Percentiles rank a stretch among this genome's conserved stretches.
Conservation (phyloP, 805 yeast species). For the Schizosaccharomyces cryophilus region DNA sequence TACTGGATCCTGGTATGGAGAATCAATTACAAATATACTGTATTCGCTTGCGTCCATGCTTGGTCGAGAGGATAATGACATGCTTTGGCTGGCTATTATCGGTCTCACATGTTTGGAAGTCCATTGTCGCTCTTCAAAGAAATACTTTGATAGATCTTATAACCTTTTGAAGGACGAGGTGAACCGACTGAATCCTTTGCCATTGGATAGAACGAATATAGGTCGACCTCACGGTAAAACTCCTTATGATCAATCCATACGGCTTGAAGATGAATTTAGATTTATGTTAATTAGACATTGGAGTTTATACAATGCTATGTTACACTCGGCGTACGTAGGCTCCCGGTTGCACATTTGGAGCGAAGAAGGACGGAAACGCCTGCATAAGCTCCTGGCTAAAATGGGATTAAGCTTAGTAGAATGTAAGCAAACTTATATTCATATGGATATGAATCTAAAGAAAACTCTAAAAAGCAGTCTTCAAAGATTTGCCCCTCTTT, state of each 20-base stretch:
- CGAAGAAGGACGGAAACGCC: slow-evolving; percentile 63
- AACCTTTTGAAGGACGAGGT: slow-evolving; percentile 71
- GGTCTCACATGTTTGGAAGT: slow-evolving; percentile 67
- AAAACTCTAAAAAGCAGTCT: slow-evolving; percentile 46
- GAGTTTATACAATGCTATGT: slow-evolving; percentile 74
- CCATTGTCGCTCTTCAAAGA: slow-evolving; percentile 30
- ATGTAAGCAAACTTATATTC: slow-evolving; percentile 83
- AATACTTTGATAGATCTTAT: slow-evolving; percentile 40
- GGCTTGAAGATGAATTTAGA: slow-evolving; percentile 61
- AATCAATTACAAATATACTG: slow-evolving; percentile 54
- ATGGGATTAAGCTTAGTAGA: slow-evolving; percentile 82
- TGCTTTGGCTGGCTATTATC: slow-evolving; percentile 66
- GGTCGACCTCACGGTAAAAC: slow-evolving; percentile 7
- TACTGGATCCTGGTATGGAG: slow-evolving; percentile 54
- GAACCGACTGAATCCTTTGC: slow-evolving; percentile 28
- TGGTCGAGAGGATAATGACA: slow-evolving; percentile 49
- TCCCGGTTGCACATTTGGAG: slow-evolving; percentile 75
- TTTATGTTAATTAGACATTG: slow-evolving; percentile 74
- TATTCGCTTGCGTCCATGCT: slow-evolving; percentile 58
- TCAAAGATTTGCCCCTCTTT: slow-evolving; percentile 40
- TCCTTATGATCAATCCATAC: slow-evolving; percentile 18
- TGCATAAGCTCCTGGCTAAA: slow-evolving; percentile 79
- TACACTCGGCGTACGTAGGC: slow-evolving; percentile 74
- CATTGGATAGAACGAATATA: slow-evolving; percentile 7
- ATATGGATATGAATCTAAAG: slow-evolving; percentile 61